Evolutionary conservation across 2,329 filamentous ascomycete species (phyloP), one percentile per base, ranked within the genome.

Genomic region (Fusarium sterilihyphosum): DNA sequence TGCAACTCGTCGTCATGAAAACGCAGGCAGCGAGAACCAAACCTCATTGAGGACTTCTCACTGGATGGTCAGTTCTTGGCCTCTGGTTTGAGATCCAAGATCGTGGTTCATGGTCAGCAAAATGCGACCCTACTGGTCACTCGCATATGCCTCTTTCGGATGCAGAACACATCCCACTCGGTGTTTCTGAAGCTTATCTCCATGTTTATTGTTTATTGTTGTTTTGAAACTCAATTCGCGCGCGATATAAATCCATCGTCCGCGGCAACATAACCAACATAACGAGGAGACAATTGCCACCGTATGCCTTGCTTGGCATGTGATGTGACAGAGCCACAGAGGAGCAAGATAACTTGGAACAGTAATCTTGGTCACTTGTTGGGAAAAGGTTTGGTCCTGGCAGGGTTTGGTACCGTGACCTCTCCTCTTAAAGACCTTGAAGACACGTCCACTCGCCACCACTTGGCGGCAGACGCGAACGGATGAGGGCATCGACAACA

Each of bases 1-100:
- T 72, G 59, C 73, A 73, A 46, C 68, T 71, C 56, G 61, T 77
- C 77, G 73, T 78, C 77, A 78, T 77, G 57, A 70, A 70, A 54
- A 65, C 64, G 74, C 60, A 71, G 46, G 62, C 65, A 59, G 65
- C 59, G 44, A 58, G 33, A 62, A 52, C 69, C 75, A 78, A 66
- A 24, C 75, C 70, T 63, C 41, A 61, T 78, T 58, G 52, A 65
- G 73, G 73, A 38, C 46, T 31, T 59, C 56, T 68, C 54, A 66
- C 72, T 70, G 65, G 67, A 47, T 46, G 41, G 24, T 52, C 54
- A 35, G 38, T 60, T 46, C 60, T 65, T 56, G 54, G 67, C 50
- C 67, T 57, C 40, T 24, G 65, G 35, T 41, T 67, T 65, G 41
- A 72, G 72, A 74, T 73, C 64, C 60, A 65, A 73, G 71, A 72